Evolutionary conservation across 768 basidiomycete species (phyloP).

Genomic region (Lactarius evosmus): DNA sequence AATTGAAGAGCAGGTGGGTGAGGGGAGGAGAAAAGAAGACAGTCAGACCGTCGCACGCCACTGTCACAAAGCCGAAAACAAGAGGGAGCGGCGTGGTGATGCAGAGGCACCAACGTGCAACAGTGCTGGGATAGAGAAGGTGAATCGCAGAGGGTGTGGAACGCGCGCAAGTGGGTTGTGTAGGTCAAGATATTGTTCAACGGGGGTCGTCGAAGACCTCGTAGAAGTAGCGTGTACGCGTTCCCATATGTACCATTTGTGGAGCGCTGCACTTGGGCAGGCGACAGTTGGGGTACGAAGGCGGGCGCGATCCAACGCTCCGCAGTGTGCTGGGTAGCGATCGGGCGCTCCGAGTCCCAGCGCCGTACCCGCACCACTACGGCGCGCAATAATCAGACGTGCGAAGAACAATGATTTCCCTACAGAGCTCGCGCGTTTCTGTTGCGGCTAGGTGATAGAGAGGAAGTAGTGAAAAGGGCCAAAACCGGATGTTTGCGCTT

Average conservation of each 20-base stretch:
- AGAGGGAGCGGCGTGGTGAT: slow-evolving; percentile 6
- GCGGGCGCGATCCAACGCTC: not conserved
- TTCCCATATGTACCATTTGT: not conserved
- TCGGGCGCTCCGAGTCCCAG: slow-evolving; percentile 9
- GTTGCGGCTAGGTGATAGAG: slow-evolving; percentile 6
- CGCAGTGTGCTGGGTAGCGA: not conserved
- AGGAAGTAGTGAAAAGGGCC: slow-evolving; percentile 13
- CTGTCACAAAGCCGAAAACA: not conserved
- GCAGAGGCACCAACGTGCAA: slow-evolving; percentile 1
- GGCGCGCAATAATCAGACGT: slow-evolving; percentile 2
- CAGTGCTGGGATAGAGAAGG: not conserved
- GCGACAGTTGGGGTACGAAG: not conserved
- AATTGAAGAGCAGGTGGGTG: not conserved
- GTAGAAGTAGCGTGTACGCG: not conserved
- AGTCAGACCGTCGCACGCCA: not conserved
- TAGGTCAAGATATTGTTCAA: not conserved
- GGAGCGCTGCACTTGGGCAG: slow-evolving; percentile 4
- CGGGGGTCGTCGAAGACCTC: not conserved
- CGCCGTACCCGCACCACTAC: slow-evolving; percentile 15
- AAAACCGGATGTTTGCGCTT: slow-evolving; percentile 2
- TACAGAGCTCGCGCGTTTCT: not conserved
- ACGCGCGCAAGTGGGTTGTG: not conserved
- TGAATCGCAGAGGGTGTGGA: slow-evolving; percentile 7
- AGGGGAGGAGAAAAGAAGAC: not conserved
- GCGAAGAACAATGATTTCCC: slow-evolving; percentile 2